phyloP scores from a whole-genome alignment of 148 eudicot species.

The Fagopyrum homotropicum region DNA sequence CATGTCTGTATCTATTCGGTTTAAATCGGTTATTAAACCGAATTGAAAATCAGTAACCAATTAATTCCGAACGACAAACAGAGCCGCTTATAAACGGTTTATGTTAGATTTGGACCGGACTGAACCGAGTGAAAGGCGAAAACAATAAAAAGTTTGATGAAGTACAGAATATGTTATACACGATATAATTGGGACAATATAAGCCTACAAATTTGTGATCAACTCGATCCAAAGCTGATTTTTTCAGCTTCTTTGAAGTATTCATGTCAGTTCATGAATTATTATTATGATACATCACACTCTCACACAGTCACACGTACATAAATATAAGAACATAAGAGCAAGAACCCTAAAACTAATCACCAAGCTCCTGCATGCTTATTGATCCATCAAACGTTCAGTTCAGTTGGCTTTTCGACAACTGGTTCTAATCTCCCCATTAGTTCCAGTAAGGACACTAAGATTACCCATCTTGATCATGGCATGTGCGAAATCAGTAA shows the following conservation, averaged over 20 bases:
- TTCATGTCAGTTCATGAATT: constrained; percentile 4
- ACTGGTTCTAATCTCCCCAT: constrained; percentile 53
- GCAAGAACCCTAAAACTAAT: not conserved
- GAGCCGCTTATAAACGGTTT: too few relatives aligned
- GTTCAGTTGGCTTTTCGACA: constrained; percentile 39
- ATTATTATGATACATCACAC: not conserved
- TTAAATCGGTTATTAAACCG: too few relatives aligned
- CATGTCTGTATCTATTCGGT: too few relatives aligned
- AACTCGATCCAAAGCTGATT: not conserved
- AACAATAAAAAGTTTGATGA: not conserved
- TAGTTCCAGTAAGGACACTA: constrained; percentile 50
- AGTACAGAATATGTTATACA: not conserved
- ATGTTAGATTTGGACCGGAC: too few relatives aligned
- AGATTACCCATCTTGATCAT: constrained; percentile 69
- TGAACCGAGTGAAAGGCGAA: not conserved
- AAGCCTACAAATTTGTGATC: not conserved
- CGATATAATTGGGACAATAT: not conserved
- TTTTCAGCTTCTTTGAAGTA: not conserved
- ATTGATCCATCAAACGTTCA: not conserved
- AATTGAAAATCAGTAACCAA: too few relatives aligned
- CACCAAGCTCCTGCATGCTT: not conserved
- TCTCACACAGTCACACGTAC: constrained; percentile 1
- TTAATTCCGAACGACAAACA: too few relatives aligned
- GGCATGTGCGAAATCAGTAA: constrained; percentile 39
- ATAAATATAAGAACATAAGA: not conserved